Conservation (phyloP, 2,329 filamentous ascomycete genomes). For the Trichoderma cornu-damae region DNA sequence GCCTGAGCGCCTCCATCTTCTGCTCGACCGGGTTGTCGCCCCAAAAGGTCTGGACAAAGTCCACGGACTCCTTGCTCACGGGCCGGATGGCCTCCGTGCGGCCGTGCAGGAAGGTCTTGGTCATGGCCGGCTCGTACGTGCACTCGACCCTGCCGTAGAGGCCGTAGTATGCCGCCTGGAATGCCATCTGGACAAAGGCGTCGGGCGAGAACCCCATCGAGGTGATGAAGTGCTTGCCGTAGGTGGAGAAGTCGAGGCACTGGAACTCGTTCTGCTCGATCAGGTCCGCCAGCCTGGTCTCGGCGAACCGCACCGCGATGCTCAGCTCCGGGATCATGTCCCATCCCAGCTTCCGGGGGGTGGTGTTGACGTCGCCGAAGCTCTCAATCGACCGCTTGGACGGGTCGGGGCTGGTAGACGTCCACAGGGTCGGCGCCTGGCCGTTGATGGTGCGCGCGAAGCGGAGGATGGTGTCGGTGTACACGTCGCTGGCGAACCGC, state of each 20-base stretch:
- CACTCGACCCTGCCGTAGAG: conserved; percentile 91
- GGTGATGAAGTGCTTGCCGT: conserved; percentile 97
- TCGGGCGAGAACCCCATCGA: conserved; percentile 96
- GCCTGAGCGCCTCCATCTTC: conserved; percentile 80
- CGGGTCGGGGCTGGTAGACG: conserved; percentile 83
- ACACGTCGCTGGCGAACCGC: conserved; percentile 91
- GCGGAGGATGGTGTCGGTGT: conserved; percentile 94
- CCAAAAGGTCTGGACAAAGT: conserved; percentile 94
- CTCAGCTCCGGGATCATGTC: conserved; percentile 90
- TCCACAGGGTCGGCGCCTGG: conserved; percentile 85
- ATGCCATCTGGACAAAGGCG: conserved; percentile 98
- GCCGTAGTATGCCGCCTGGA: conserved; percentile 96
- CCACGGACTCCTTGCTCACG: conserved; percentile 75
- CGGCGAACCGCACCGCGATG: conserved; percentile 88
- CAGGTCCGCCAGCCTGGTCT: conserved; percentile 87
- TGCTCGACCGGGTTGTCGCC: conserved; percentile 74
- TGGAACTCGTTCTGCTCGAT: conserved; percentile 96
- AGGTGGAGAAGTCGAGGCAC: conserved; percentile 80
- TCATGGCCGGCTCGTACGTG: conserved; percentile 98
- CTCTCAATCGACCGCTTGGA: conserved; percentile 85
- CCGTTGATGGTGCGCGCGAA: conserved; percentile 96
- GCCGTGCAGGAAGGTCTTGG: conserved; percentile 87
- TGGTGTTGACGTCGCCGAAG: conserved; percentile 90
- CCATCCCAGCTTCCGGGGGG: conserved; percentile 95
- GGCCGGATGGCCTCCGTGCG: conserved; percentile 89